Evolutionary conservation across 495 filamentous ascomycete genomes (phyloP).

Genomic region (Chlorociboria aeruginascens): DNA sequence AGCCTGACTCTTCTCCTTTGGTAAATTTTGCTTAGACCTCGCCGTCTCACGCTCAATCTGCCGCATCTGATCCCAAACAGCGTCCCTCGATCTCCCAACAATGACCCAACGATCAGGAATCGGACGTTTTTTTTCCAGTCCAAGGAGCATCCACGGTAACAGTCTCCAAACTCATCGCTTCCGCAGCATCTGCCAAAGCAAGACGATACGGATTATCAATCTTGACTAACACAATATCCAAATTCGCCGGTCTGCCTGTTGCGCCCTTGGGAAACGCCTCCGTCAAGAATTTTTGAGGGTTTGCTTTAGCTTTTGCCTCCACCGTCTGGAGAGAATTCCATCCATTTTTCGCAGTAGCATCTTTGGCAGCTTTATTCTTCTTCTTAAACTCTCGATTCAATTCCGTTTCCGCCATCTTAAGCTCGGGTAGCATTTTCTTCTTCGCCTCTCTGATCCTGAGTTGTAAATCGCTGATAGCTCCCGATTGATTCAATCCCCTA

Average conservation of each 20-base stretch:
- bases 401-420: conserved; percentile 3
- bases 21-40: background rate
- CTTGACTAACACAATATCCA: conserved; percentile 5
- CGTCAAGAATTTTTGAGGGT: background rate
- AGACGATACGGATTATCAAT: background rate
- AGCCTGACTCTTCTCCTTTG: background rate
- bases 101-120: conserved; percentile 5
- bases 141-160: conserved; percentile 4
- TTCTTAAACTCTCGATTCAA: conserved; percentile 2
- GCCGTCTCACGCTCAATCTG: conserved; percentile 3
- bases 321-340: background rate
- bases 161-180: background rate
- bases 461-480: conserved; percentile 4
- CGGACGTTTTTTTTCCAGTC: conserved; percentile 1
- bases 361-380: conserved; percentile 2
- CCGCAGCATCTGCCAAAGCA: background rate
- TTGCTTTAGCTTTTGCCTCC: conserved; percentile 2
- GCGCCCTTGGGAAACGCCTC: conserved; percentile 3
- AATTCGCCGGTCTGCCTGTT: conserved; percentile 2
- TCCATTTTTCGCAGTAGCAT: background rate
- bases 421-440: conserved; percentile 4
- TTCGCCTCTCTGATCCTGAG: conserved; percentile 1
- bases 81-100: conserved; percentile 2
- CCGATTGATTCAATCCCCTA: conserved; percentile 3
- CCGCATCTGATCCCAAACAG: conserved; percentile 6